These are phyloP conservation scores for Corylus avellana DNA, from an alignment of 306 rosid genomes.

Conservation along the genomic window DNA sequence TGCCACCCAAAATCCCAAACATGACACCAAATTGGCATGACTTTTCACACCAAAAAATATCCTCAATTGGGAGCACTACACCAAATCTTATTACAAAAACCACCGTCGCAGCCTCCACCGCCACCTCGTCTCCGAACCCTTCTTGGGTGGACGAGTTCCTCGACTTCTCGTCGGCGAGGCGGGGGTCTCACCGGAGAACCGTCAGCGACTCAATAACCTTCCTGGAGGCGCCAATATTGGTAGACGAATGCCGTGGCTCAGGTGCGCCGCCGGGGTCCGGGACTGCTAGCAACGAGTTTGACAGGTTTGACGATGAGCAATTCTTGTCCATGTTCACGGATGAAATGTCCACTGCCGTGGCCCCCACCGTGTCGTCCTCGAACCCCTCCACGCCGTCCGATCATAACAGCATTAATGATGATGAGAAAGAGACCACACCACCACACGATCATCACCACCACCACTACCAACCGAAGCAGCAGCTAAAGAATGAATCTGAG, in stretches of 20 bases:
- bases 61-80: slow-evolving; percentile 38
- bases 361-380: slow-evolving; percentile 50
- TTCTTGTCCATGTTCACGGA: slow-evolving; percentile 82
- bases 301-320: slow-evolving; percentile 78
- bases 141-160: slow-evolving; percentile 90
- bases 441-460: background rate
- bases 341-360: slow-evolving; percentile 43
- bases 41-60: slow-evolving; percentile 43
- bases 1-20: slow-evolving; percentile 92
- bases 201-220: slow-evolving; percentile 73
- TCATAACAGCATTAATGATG: slow-evolving; percentile 69
- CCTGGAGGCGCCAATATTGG: slow-evolving; percentile 57
- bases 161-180: slow-evolving; percentile 71
- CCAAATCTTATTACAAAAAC: background rate
- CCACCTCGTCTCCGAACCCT: slow-evolving; percentile 40
- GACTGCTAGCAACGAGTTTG: slow-evolving; percentile 45
- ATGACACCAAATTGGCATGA: slow-evolving; percentile 74
- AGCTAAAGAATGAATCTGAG: slow-evolving; percentile 59
- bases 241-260: slow-evolving; percentile 49
- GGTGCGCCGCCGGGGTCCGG: slow-evolving; percentile 5
- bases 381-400: slow-evolving; percentile 83
- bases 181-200: slow-evolving; percentile 75
- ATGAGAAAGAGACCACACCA: slow-evolving; percentile 29
- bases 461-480: slow-evolving; percentile 14
- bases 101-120: background rate